Base-by-base conservation (phyloP, 768 basidiomycete genomes). In the Boletus sensibilis region DNA sequence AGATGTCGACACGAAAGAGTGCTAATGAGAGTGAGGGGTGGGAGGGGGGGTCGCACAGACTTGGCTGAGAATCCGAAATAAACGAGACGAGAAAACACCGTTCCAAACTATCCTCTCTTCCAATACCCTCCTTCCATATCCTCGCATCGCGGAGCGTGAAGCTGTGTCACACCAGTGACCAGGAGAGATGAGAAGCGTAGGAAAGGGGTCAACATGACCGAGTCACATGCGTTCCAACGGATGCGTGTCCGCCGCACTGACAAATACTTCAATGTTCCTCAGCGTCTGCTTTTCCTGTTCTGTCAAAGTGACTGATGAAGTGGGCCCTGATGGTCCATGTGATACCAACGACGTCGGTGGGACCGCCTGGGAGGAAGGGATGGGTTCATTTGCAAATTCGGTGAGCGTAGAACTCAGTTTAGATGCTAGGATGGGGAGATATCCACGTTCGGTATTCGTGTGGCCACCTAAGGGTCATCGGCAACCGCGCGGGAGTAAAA, bases 361-460 rank as follows among this genome's bases (percentile, higher is more conserved):
- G 45, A 49, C 21, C 1, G 23, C 52, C 49, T 54, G 51, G 23
- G 64, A 44, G 53, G 23, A 33, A 39, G 20, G 2, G 27, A 21
- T 39, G 21, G 18, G 14, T 45, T 52, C 67, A 61, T 72, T 70
- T 38, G 61, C 68, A 63, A 72, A 64, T 64, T 65, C 68, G 27
- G 62, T 12, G 58, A 72, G 66, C 63, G 71, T 57, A 90, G 74
- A 69, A 86, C 82, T 46, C 67, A 98, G 77, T 72, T 84, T 86
- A 13, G 76, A 72, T 38, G 86, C 86, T 33, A 98, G 81, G 23
- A 83, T 75, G 18, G 86, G 83, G 52, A 98, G 86, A 74, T 92
- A 98, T 0, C 93, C 93, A 33, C 95, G 89, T 75, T 98, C 96
- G 42, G 95, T 95, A 73, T 94, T 94, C 16, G 92, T 90, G 74